phyloP scores from a whole-genome alignment of 192 early-diverging fungal genomes.

The Pilobolus umbonatus region DNA sequence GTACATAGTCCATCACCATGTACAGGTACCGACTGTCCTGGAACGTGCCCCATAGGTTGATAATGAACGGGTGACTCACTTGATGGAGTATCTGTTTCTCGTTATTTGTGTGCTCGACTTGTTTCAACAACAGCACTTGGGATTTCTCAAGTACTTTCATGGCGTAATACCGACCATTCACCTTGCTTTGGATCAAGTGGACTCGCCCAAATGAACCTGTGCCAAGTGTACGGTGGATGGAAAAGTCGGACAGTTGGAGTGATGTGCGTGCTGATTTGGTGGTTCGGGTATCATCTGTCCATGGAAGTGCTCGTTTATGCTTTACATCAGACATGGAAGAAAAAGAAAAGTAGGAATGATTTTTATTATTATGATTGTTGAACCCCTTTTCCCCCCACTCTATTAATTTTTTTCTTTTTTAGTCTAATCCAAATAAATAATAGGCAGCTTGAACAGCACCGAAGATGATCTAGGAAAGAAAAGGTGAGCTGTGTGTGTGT shows the following conservation, averaged over 20 bases:
- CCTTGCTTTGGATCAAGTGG: conserved; percentile 74
- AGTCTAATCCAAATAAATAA: conserved; percentile 42
- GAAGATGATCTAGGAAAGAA: conserved; percentile 36
- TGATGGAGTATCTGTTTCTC: conserved; percentile 85
- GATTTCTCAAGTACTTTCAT: conserved; percentile 94
- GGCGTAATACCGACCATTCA: conserved; percentile 78
- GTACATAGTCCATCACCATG: conserved; percentile 84
- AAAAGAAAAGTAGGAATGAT: background rate
- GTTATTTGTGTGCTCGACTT: conserved; percentile 95
- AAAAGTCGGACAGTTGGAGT: conserved; percentile 72
- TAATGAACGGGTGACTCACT: conserved; percentile 83
- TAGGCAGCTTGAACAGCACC: conserved; percentile 38
- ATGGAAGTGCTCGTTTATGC: conserved; percentile 4
- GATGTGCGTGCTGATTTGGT: background rate
- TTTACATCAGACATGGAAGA: background rate
- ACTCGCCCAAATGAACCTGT: conserved; percentile 96
- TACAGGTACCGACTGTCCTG: conserved; percentile 78
- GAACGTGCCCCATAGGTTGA: conserved; percentile 84
- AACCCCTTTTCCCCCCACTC: background rate
- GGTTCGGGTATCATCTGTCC: background rate
- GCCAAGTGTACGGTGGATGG: conserved; percentile 84
- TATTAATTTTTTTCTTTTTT: background rate
- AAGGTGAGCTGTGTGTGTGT: background rate
- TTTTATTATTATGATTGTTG: background rate
- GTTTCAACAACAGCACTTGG: conserved; percentile 87